These are phyloP conservation scores for Wickerhamiella australiensis DNA, from an alignment of 805 yeast genomes.

Conservation along the genomic window DNA sequence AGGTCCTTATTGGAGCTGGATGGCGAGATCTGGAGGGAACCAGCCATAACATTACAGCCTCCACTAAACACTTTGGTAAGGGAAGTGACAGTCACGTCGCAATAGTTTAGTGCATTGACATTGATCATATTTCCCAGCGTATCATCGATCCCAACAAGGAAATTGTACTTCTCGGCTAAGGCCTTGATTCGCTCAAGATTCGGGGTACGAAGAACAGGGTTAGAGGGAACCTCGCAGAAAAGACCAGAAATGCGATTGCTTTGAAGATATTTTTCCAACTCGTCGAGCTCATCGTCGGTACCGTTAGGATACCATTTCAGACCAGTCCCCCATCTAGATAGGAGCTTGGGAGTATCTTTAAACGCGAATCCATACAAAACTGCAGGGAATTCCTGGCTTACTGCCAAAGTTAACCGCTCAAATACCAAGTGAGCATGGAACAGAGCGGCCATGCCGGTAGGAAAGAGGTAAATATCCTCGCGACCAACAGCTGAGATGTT, in stretches of 20 bases:
- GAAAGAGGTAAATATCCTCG: conserved; percentile 56
- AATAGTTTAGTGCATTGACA: conserved; percentile 51
- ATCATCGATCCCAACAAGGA: conserved; percentile 65
- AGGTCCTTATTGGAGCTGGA: conserved; percentile 34
- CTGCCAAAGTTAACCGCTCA: conserved; percentile 26
- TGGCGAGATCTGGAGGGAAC: conserved; percentile 58
- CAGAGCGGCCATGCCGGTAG: conserved; percentile 71
- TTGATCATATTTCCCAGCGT: conserved; percentile 71
- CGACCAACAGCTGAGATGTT: neutral
- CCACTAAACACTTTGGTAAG: conserved; percentile 72
- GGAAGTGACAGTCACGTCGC: conserved; percentile 62
- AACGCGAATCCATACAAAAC: conserved; percentile 69
- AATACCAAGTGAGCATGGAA: conserved; percentile 43
- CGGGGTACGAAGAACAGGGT: conserved; percentile 64
- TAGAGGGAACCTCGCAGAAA: conserved; percentile 71
- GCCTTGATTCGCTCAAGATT: conserved; percentile 45
- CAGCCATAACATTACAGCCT: conserved; percentile 74
- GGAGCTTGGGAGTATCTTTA: conserved; percentile 63
- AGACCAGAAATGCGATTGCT: conserved; percentile 31
- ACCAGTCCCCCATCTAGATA: conserved; percentile 67
- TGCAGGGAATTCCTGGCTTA: conserved; percentile 5
- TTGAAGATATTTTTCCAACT: conserved; percentile 43
- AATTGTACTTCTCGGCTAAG: conserved; percentile 46
- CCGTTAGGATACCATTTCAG: conserved; percentile 66
- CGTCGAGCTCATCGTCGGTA: conserved; percentile 46